Percentiles rank a stretch among this genome's conserved stretches.
phyloP scores from a whole-genome alignment of 169 alveolate species.

The Theileria orientalis region DNA sequence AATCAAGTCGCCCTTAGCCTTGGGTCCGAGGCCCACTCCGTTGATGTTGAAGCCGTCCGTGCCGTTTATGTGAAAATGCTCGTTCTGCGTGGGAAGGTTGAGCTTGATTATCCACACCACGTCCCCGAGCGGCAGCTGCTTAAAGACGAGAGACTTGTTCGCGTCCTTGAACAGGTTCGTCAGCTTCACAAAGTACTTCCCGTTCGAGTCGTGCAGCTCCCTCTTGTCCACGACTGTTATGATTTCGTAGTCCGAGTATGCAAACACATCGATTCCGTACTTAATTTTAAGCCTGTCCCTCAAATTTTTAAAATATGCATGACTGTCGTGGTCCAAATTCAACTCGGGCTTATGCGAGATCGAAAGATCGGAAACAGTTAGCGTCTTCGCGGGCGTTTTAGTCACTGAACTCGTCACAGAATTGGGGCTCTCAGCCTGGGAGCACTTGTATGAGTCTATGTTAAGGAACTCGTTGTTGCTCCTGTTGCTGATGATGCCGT shows the following conservation, averaged over 20 bases:
- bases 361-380: background rate
- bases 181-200: conserved; percentile 57
- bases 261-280: conserved; percentile 28
- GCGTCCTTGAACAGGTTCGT: conserved; percentile 49
- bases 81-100: background rate
- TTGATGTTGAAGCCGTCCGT: background rate
- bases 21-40: conserved; percentile 1
- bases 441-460: background rate
- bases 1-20: too few relatives aligned
- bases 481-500: background rate
- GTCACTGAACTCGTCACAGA: too few relatives aligned
- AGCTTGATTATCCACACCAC: conserved; percentile 69
- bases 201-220: conserved; percentile 64
- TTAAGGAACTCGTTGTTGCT: background rate
- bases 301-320: conserved; percentile 11
- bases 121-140: conserved; percentile 78
- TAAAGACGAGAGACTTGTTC: conserved; percentile 34
- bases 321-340: background rate
- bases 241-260: conserved; percentile 49
- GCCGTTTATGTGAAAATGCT: background rate
- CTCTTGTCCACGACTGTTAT: conserved; percentile 75
- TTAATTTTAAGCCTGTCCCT: conserved; percentile 5
- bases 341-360: background rate
- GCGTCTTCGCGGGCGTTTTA: background rate
- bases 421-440: background rate